A percentile compares a stretch with the other conserved stretches of the same genome.
phyloP scores from a whole-genome alignment of 345 rosid genomes.

The Raphanus raphanistrum region DNA sequence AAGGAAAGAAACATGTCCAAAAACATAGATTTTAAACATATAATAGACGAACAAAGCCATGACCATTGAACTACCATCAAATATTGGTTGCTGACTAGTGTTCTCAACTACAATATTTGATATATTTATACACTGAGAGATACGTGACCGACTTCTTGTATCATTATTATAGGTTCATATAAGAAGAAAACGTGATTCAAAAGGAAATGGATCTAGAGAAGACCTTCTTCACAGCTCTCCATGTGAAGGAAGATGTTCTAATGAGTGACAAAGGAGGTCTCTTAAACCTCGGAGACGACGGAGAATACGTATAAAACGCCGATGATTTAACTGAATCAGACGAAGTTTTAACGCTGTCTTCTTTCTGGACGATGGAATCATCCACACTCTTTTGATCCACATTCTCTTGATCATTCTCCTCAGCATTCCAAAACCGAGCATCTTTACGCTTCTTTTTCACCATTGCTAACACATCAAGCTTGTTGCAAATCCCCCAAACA shows the following conservation, averaged over 20 bases:
- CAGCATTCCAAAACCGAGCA: constrained; percentile 70
- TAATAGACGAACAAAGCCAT: not conserved
- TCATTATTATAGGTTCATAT: not conserved
- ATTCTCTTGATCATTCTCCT: constrained; percentile 46
- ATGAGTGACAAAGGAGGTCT: constrained; percentile 44
- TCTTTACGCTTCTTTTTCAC: constrained; percentile 73
- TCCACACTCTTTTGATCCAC: constrained; percentile 13
- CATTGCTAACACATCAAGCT: constrained; percentile 56
- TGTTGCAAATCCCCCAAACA: constrained; percentile 94
- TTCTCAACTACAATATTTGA: constrained; percentile 8
- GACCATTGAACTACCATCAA: constrained; percentile 11
- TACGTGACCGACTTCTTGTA: not conserved
- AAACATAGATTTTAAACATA: not conserved
- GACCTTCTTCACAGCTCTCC: constrained; percentile 60
- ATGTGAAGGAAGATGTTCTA: constrained; percentile 58
- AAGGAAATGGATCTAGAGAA: constrained; percentile 67
- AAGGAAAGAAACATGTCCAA: not conserved
- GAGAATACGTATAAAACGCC: constrained; percentile 26
- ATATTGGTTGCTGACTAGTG: not conserved
- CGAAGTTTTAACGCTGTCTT: constrained; percentile 22
- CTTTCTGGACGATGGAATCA: constrained; percentile 20
- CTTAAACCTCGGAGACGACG: constrained; percentile 15
- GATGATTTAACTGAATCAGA: constrained; percentile 6
- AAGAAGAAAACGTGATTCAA: constrained; percentile 29
- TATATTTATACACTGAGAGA: constrained; percentile 4